phyloP scores from a whole-genome alignment of 2,329 filamentous ascomycete genomes.

The Diaporthe citriasiana region DNA sequence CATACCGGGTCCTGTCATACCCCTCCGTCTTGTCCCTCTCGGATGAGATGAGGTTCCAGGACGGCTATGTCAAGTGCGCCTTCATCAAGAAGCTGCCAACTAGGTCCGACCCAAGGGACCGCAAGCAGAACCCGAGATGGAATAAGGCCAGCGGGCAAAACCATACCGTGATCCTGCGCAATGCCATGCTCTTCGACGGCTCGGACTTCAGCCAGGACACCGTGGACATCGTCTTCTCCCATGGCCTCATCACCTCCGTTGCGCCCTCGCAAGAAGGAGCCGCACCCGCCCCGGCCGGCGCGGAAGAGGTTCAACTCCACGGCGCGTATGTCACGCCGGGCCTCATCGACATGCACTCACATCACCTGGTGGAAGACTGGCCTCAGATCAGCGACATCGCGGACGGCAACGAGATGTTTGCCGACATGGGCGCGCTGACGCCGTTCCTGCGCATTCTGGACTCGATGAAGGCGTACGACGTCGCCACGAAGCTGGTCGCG shows the following conservation, averaged over 20 bases:
- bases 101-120: slow-evolving; percentile 28
- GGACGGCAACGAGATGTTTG: slow-evolving; percentile 56
- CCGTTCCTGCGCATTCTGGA: slow-evolving; percentile 56
- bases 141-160: slow-evolving; percentile 55
- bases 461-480: slow-evolving; percentile 58
- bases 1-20: slow-evolving; percentile 19
- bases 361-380: slow-evolving; percentile 54
- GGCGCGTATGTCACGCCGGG: slow-evolving; percentile 60
- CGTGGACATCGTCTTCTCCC: slow-evolving; percentile 56
- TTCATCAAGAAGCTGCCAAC: slow-evolving; percentile 28
- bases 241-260: slow-evolving; percentile 55
- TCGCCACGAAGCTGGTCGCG: slow-evolving; percentile 54
- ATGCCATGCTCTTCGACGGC: slow-evolving; percentile 60
- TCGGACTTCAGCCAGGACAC: slow-evolving; percentile 50
- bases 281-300: slow-evolving; percentile 36
- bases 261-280: slow-evolving; percentile 42
- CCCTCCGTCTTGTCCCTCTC: slow-evolving; percentile 14
- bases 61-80: slow-evolving; percentile 34
- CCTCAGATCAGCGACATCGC: slow-evolving; percentile 50
- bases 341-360: slow-evolving; percentile 62
- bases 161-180: slow-evolving; percentile 54
- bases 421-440: slow-evolving; percentile 52
- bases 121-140: slow-evolving; percentile 56
- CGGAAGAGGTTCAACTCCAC: slow-evolving; percentile 49
- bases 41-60: slow-evolving; percentile 38